Percentiles rank a stretch among this genome's conserved stretches.
phyloP scores from a whole-genome alignment of 2,329 filamentous ascomycete species.

The Xylaria hypoxylon region DNA sequence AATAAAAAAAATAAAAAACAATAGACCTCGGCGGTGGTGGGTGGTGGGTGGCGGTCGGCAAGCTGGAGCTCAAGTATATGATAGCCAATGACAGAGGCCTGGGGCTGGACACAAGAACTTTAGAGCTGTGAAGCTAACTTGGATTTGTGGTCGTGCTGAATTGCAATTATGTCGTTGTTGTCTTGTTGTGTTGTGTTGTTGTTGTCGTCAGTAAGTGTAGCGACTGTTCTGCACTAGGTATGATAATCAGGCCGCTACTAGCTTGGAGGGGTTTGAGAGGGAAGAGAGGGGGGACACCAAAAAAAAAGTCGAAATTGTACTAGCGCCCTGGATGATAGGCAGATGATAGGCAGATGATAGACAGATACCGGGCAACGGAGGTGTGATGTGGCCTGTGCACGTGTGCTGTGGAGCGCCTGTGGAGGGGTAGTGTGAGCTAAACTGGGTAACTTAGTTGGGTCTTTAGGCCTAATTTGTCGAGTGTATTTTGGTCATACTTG shows the following conservation, averaged over 20 bases:
- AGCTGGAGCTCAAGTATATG: background rate
- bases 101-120: background rate
- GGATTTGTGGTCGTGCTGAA: background rate
- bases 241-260: slow-evolving; percentile 11
- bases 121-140: background rate
- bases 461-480: slow-evolving; percentile 16
- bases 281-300: slow-evolving; percentile 12
- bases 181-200: slow-evolving; percentile 9
- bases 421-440: slow-evolving; percentile 14
- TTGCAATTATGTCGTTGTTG: slow-evolving; percentile 13
- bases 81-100: background rate
- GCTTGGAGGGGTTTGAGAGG: slow-evolving; percentile 22
- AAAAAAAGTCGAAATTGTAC: slow-evolving; percentile 20
- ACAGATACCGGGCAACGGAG: slow-evolving; percentile 7
- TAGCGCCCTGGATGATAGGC: background rate
- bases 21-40: background rate
- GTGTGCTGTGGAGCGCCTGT: too few relatives aligned
- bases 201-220: background rate
- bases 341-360: background rate
- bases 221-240: too few relatives aligned
- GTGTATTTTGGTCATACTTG: too few relatives aligned
- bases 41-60: too few relatives aligned
- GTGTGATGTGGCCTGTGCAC: slow-evolving; percentile 20
- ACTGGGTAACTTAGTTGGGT: background rate
- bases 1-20: background rate